Percentiles rank a stretch among this genome's conserved stretches.
phyloP scores from a whole-genome alignment of 1,284 basidiomycete genomes.

The Trametes sp. region DNA sequence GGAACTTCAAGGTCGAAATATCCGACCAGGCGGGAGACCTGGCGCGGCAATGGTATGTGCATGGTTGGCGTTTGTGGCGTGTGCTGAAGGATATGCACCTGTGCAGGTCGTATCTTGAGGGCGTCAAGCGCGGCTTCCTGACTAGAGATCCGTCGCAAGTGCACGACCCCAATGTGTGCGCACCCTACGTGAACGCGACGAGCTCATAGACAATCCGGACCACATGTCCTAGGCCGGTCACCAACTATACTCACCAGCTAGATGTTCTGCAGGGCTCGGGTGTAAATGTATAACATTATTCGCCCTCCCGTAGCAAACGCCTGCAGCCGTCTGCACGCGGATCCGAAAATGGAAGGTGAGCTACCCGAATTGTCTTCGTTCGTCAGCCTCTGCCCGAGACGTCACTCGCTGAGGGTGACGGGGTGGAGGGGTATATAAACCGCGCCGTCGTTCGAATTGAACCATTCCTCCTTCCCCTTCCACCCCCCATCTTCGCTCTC shows the following conservation, averaged over 20 bases:
- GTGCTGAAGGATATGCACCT: neutral
- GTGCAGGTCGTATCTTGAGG: constrained; percentile 78
- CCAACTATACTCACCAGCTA: neutral
- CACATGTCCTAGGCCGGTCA: neutral
- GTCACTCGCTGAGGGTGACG: constrained; percentile 8
- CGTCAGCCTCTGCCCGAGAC: constrained; percentile 10
- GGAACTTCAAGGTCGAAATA: constrained; percentile 79
- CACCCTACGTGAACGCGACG: constrained; percentile 46
- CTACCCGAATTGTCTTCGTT: constrained; percentile 9
- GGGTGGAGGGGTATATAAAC: constrained; percentile 31
- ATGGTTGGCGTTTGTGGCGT: neutral
- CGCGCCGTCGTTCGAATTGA: constrained; percentile 24
- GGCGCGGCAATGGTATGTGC: constrained; percentile 65
- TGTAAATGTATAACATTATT: neutral
- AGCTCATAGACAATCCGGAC: neutral
- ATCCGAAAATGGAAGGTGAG: constrained; percentile 17
- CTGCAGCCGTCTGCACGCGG: neutral
- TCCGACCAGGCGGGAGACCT: constrained; percentile 56
- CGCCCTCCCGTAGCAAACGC: too few relatives aligned
- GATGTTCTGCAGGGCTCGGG: neutral
- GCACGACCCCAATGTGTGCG: constrained; percentile 68
- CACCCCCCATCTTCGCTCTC: constrained; percentile 31
- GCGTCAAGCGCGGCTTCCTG: constrained; percentile 62
- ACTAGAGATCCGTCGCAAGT: constrained; percentile 66
- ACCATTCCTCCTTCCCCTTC: constrained; percentile 27